Evolutionary conservation across 805 yeast genomes (phyloP), one percentile per base, ranked within the genome.

Genomic region (Candida peoriensis): DNA sequence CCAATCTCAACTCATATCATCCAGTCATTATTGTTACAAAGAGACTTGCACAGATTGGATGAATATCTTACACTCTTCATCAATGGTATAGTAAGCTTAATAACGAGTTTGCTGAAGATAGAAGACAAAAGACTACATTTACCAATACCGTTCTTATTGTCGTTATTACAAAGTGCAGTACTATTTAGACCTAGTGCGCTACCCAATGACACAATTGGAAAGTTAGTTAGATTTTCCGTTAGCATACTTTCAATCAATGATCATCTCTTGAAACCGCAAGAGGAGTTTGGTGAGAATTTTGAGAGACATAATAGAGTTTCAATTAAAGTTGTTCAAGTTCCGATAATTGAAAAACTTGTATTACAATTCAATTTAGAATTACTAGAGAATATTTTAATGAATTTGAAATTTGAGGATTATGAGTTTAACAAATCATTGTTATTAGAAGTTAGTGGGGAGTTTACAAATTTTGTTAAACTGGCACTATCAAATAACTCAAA

Each of bases 161-260:
- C 82, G 1, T 46, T 83, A 25, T 58, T 81, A 24, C 76, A 76
- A 44, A 72, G 74, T 33, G 49, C 76, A 1, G 54, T 81, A 6
- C 65, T 57, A 15, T 84, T 77, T 55, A 64, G 84, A 48, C 79
- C 84, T 2, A 71, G 73, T 37, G 88, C 90, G 1, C 64, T 79
- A 2, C 62, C 55, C 48, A 24, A 47, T 52, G 11, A 60, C 68
- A 17, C 58, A 64, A 44, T 64, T 48, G 32, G 49, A 50, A 25
- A 36, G 57, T 3, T 41, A 5, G 14, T 38, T 4, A 8, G 11
- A 11, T 22, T 22, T 5, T 15, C 21, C 12, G 24, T 33, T 14
- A 22, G 22, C 5, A 20, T 15, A 5, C 19, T 27, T n/a, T 5
- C 14, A 4, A 2, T 10, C 3, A 30, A 38, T n/a, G 37, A 35